Evolutionary conservation across 306 rosid genomes (phyloP).

Genomic region (Lathyrus sativus): DNA sequence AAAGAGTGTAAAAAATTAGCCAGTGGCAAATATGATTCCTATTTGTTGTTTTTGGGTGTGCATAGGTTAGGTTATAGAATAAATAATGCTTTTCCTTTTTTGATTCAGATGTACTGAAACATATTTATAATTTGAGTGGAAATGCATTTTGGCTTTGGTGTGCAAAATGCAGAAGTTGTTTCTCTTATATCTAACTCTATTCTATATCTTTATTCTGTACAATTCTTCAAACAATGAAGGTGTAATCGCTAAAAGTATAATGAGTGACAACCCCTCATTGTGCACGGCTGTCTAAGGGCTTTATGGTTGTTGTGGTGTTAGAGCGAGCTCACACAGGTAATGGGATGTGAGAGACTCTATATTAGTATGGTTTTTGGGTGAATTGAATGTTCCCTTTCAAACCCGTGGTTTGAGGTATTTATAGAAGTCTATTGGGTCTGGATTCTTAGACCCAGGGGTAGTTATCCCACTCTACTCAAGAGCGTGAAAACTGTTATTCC

Average conservation of each 20-base stretch:
- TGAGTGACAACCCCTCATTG: too few relatives aligned
- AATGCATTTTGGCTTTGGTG: conserved; percentile 84
- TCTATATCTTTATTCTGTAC: background rate
- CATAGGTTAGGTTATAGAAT: conserved; percentile 75
- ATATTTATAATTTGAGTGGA: conserved; percentile 69
- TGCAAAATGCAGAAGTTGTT: conserved; percentile 69
- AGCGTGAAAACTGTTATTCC: too few relatives aligned
- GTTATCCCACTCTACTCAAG: too few relatives aligned
- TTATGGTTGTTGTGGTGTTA: too few relatives aligned
- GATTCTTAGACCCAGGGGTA: too few relatives aligned
- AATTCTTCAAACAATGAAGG: background rate
- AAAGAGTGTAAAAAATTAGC: conserved; percentile 47
- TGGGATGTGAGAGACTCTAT: too few relatives aligned
- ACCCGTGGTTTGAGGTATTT: too few relatives aligned
- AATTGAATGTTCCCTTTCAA: too few relatives aligned
- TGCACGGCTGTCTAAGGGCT: too few relatives aligned
- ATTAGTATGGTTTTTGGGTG: too few relatives aligned
- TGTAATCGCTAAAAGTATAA: background rate
- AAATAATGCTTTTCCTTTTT: conserved; percentile 42
- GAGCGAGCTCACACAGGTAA: too few relatives aligned
- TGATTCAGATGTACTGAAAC: conserved; percentile 76
- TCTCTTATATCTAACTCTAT: conserved; percentile 37
- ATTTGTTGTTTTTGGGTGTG: conserved; percentile 69
- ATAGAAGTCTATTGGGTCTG: too few relatives aligned
- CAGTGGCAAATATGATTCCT: conserved; percentile 55